phyloP scores from a whole-genome alignment of 352 stramenopile species.

The Phytophthora parvispora region DNA sequence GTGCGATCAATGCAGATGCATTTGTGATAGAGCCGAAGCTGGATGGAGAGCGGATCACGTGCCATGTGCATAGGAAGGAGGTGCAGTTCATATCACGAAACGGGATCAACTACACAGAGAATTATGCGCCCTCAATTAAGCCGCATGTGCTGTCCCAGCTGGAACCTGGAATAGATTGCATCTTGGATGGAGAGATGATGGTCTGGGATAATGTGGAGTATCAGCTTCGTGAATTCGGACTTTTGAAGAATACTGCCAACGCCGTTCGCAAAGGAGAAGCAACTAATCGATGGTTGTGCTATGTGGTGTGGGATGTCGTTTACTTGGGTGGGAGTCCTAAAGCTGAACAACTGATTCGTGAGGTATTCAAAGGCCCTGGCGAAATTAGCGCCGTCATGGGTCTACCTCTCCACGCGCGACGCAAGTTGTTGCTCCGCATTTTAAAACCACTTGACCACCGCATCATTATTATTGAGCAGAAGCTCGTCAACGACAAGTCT shows the following conservation, averaged over 20 bases:
- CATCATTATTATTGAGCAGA: slow-evolving; percentile 86
- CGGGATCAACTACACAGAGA: slow-evolving; percentile 84
- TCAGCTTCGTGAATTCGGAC: slow-evolving; percentile 77
- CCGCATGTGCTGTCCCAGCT: slow-evolving; percentile 77
- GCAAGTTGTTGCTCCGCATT: slow-evolving; percentile 70
- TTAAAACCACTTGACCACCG: slow-evolving; percentile 80
- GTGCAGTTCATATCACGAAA: slow-evolving; percentile 91
- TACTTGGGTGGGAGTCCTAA: slow-evolving; percentile 63
- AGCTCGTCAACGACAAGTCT: slow-evolving; percentile 77
- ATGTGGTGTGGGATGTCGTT: slow-evolving; percentile 88
- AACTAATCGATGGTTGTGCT: slow-evolving; percentile 84
- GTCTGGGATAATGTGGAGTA: slow-evolving; percentile 90
- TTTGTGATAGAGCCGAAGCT: slow-evolving; percentile 91
- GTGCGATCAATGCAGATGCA: slow-evolving; percentile 65
- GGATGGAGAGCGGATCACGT: slow-evolving; percentile 87
- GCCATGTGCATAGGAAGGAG: slow-evolving; percentile 65
- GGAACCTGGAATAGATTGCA: slow-evolving; percentile 66
- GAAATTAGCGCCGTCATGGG: slow-evolving; percentile 79
- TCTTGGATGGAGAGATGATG: slow-evolving; percentile 92
- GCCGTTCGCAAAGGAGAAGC: slow-evolving; percentile 58
- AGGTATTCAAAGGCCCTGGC: slow-evolving; percentile 72
- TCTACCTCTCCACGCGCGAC: slow-evolving; percentile 68
- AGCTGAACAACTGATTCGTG: slow-evolving; percentile 59
- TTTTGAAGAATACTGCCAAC: slow-evolving; percentile 86
- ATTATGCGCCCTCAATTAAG: slow-evolving; percentile 70